Percentiles rank a stretch among this genome's conserved stretches.
These are phyloP conservation scores for Pythium sukuiense DNA, from an alignment of 352 stramenopile genomes.

Conservation along the genomic window DNA sequence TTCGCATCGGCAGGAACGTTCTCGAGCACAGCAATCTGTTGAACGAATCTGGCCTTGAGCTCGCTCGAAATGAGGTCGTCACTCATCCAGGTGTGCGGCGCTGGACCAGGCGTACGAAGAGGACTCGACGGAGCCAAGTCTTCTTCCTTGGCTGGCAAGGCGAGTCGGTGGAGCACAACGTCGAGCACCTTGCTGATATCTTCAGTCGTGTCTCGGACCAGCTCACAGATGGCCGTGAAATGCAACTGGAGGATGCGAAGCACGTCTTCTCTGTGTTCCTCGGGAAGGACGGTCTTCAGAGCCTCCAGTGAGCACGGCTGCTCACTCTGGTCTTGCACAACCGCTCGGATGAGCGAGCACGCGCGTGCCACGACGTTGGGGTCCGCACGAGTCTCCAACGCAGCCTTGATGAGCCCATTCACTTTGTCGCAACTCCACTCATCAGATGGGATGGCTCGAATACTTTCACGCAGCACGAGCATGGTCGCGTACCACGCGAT, in stretches of 20 bases:
- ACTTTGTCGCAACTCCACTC: not conserved
- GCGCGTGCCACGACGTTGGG: constrained; percentile 2
- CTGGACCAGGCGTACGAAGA: constrained; percentile 26
- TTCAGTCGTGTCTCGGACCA: constrained; percentile 2
- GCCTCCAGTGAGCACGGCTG: constrained; percentile 6
- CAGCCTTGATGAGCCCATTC: not conserved
- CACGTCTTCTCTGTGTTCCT: constrained; percentile 6
- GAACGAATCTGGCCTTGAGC: constrained; percentile 31
- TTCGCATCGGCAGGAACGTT: constrained; percentile 38
- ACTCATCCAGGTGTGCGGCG: constrained; percentile 38
- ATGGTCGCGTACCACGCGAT: constrained; percentile 23
- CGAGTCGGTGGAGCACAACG: constrained; percentile 7
- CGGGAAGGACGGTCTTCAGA: constrained; percentile 3
- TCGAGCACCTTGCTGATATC: constrained; percentile 13
- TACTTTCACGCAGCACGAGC: constrained; percentile 2
- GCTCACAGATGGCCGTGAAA: not conserved
- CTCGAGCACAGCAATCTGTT: constrained; percentile 31
- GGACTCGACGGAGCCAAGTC: not conserved
- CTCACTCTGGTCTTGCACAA: not conserved
- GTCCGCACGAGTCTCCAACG: not conserved
- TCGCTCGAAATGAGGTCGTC: constrained; percentile 24
- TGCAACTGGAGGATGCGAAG: constrained; percentile 15
- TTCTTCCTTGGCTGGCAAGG: constrained; percentile 7
- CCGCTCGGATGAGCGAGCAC: constrained; percentile 11
- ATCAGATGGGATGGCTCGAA: not conserved